Evolutionary conservation across 225 moss, liverwort and hornwort species (phyloP).

Genomic region (Sphagnum contortum): DNA sequence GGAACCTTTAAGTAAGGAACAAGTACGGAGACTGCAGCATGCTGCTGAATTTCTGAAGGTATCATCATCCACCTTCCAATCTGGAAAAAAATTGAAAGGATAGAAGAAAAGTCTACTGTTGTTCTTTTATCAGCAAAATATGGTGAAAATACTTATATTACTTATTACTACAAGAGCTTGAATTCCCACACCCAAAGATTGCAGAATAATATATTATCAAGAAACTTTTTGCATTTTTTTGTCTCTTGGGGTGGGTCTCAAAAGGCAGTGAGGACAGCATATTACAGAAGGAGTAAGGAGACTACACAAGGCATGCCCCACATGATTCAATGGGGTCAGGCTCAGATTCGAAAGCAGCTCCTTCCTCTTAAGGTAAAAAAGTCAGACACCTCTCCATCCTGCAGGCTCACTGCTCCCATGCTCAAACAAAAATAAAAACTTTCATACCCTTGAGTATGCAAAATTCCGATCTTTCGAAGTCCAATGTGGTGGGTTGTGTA

Average conservation of each 20-base stretch:
- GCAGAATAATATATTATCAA: too few species aligned
- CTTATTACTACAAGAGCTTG: too few species aligned
- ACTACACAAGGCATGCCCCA: constrained; percentile 77
- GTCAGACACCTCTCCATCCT: not conserved
- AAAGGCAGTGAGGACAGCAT: constrained; percentile 80
- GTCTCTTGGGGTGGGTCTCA: too few species aligned
- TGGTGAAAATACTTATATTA: too few species aligned
- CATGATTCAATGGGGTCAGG: constrained; percentile 78
- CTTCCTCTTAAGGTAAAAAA: constrained; percentile 52
- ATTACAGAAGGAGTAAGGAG: constrained; percentile 71
- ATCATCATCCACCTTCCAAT: not conserved
- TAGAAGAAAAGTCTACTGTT: not conserved
- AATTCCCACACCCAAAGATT: too few species aligned
- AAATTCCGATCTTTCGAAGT: too few species aligned
- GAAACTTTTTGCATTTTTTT: too few species aligned
- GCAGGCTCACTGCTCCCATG: too few species aligned
- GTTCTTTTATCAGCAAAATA: not conserved
- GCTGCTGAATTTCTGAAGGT: constrained; percentile 92
- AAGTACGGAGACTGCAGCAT: constrained; percentile 67
- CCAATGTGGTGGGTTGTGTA: too few species aligned
- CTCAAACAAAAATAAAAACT: too few species aligned
- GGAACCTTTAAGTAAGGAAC: constrained; percentile 88
- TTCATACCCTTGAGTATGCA: too few species aligned
- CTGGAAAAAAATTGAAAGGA: too few species aligned
- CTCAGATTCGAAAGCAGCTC: constrained; percentile 62